Conservation (phyloP, 768 basidiomycete species). For the Coprinellus aureogranulatus region DNA sequence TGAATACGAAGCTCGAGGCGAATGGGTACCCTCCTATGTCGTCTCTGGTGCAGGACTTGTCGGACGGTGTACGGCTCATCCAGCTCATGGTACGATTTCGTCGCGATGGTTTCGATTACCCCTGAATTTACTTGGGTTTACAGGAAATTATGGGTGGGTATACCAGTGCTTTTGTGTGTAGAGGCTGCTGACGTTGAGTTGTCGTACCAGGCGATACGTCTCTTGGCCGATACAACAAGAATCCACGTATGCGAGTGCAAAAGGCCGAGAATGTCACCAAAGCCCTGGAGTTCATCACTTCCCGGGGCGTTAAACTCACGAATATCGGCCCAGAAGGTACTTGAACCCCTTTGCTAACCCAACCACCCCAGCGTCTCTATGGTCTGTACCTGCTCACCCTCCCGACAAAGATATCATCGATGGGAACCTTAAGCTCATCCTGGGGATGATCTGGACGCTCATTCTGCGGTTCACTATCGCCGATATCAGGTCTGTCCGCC, state of each 20-base stretch:
- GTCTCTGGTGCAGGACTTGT: slow-evolving; percentile 86
- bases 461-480: slow-evolving; percentile 98
- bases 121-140: neutral
- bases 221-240: slow-evolving; percentile 92
- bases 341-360: neutral
- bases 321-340: slow-evolving; percentile 96
- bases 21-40: slow-evolving; percentile 84
- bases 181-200: neutral
- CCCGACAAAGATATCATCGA: slow-evolving; percentile 86
- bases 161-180: neutral
- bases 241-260: slow-evolving; percentile 89
- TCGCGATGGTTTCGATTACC: too few species aligned
- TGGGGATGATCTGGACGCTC: slow-evolving; percentile 99
- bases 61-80: slow-evolving; percentile 92
- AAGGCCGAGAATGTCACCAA: slow-evolving; percentile 98
- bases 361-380: neutral
- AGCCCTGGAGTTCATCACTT: slow-evolving; percentile 92
- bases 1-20: slow-evolving; percentile 91
- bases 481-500: slow-evolving; percentile 78
- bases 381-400: slow-evolving; percentile 5
- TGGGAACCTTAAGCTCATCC: slow-evolving; percentile 95
- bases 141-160: slow-evolving; percentile 93
- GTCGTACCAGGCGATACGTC: slow-evolving; percentile 72
- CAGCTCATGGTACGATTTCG: slow-evolving; percentile 78
- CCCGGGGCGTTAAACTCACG: slow-evolving; percentile 90